Conservation (phyloP, 495 filamentous ascomycete species). For the Penicillium herquei region DNA sequence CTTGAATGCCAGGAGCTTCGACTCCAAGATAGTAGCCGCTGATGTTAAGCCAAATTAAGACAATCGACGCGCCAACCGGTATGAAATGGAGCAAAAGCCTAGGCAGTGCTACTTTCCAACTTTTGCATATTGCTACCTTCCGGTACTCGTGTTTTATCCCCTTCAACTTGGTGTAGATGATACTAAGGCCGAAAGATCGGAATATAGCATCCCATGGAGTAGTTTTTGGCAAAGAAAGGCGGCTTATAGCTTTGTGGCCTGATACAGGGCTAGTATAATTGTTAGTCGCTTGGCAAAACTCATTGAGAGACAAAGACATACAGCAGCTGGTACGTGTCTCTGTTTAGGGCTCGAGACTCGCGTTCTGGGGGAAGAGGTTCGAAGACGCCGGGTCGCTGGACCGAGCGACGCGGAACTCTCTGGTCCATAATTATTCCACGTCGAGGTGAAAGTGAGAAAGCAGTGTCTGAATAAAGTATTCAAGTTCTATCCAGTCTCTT, state of each 20-base stretch:
- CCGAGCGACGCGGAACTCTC: too few species aligned
- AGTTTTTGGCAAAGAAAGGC: neutral
- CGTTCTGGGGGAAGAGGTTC: too few species aligned
- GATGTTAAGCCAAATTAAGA: neutral
- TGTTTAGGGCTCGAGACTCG: too few species aligned
- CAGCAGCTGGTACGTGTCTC: neutral
- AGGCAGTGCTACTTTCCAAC: neutral
- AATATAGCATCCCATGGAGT: neutral
- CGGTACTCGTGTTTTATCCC: neutral
- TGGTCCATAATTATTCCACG: too few species aligned
- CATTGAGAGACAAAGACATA: neutral
- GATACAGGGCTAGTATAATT: neutral
- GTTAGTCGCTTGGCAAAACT: neutral
- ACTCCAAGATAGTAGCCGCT: slow-evolving; percentile 8
- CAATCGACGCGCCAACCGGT: neutral
- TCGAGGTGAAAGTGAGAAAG: too few species aligned
- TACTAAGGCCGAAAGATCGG: neutral
- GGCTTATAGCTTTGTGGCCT: neutral
- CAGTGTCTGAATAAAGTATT: too few species aligned
- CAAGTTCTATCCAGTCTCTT: too few species aligned
- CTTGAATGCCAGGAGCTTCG: slow-evolving; percentile 6
- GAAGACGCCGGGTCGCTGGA: too few species aligned
- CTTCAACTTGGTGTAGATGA: neutral
- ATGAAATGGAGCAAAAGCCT: neutral
- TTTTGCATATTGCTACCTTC: neutral